Conservation (phyloP, 1,284 basidiomycete genomes). For the Ganoderma lingzhi region DNA sequence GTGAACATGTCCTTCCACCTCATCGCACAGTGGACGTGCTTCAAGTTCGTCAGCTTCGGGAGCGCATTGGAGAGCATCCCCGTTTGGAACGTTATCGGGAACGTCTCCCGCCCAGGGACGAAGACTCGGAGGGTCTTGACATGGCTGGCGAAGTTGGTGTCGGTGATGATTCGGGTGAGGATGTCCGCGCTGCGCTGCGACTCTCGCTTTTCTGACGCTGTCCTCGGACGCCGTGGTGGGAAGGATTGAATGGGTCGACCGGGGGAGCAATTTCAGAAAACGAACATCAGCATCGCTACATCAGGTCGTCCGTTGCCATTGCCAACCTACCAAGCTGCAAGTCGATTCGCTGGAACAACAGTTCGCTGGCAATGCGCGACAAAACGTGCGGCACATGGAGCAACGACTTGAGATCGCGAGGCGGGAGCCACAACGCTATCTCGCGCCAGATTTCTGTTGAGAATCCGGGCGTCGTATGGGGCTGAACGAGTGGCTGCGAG, state of each 20-base stretch:
- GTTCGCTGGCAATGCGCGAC: conserved; percentile 71
- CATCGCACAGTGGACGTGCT: conserved; percentile 68
- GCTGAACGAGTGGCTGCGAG: conserved; percentile 29
- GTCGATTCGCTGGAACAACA: conserved; percentile 70
- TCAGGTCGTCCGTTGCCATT: conserved; percentile 23
- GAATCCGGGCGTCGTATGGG: conserved; percentile 49
- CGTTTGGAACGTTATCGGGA: conserved; percentile 68
- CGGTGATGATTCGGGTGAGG: conserved; percentile 69
- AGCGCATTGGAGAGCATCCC: conserved; percentile 78
- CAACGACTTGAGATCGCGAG: conserved; percentile 70
- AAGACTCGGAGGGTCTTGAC: conserved; percentile 67
- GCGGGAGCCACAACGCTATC: conserved; percentile 67
- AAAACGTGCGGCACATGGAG: conserved; percentile 70
- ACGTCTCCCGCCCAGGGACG: conserved; percentile 57
- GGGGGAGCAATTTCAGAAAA: background rate
- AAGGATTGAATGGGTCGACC: conserved; percentile 1
- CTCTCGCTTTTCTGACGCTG: conserved; percentile 55
- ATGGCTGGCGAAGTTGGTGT: conserved; percentile 63
- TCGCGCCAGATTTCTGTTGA: conserved; percentile 78
- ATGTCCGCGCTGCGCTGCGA: conserved; percentile 77
- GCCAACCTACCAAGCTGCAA: conserved; percentile 57
- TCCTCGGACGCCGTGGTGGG: conserved; percentile 9
- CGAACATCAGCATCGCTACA: conserved; percentile 17
- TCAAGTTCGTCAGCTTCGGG: conserved; percentile 65
- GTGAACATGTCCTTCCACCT: conserved; percentile 59